Base-by-base conservation (phyloP, 2,329 filamentous ascomycete genomes). In the Aspergillus novoparasiticus region DNA sequence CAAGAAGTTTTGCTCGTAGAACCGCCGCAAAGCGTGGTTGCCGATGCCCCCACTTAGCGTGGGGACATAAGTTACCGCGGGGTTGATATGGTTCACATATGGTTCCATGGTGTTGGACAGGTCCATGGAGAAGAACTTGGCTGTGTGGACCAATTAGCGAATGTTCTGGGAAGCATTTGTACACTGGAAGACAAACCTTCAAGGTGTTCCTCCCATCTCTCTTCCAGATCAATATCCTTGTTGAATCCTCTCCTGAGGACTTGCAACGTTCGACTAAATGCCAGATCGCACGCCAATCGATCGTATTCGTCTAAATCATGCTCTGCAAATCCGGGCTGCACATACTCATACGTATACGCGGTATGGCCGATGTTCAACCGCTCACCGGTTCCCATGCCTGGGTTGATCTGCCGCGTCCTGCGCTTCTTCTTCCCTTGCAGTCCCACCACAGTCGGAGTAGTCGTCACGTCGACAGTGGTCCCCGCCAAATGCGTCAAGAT, bases 261-360 rank as follows among this genome's bases (percentile, higher is more conserved):
- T 1, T 81, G 81, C 62, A 94, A 71, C 41, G 86, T 89, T 9
- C 91, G 82, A n/a, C 84, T 86, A 84, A 89, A 93, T 0, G 90
- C 89, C 23, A 93, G 71, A n/a, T 85, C 84, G 1, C 89, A 86
- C 0, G 85, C 84, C 3, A 90, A 80, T 11, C 83, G 80, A 66
- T 92, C 85, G 69, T 87, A 93, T 67, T 90, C 86, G 2, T 90
- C 87, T 36, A 91, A 74, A 61, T 92, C 87, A 23, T 84, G 83
- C 75, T 93, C 90, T 0, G 90, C 90, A 66, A 94, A 93, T 0
- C 91, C 91, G 0, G 86, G 78, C 57, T 86, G 79, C 0, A 78
- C 85, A 64, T 82, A 80, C 12, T 83, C 80, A 67, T 90, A 90
- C 0, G 82, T 82, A 70, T 84, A 88, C 4, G 74, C 72, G 8